phyloP scores from a whole-genome alignment of 495 filamentous ascomycete genomes.

The Penicillium pancosmium region DNA sequence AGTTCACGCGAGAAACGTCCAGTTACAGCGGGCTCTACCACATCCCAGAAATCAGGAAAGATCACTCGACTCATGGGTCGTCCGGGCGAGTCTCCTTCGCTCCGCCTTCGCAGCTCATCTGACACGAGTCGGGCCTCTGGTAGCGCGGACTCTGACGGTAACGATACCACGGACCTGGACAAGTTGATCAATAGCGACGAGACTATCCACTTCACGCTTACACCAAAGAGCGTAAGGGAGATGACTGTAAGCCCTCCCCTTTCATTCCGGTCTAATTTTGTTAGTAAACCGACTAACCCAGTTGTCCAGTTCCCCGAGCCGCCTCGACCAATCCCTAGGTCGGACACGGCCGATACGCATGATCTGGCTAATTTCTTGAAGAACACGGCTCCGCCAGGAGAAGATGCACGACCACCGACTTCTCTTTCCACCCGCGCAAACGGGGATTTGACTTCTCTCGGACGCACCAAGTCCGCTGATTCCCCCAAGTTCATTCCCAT shows the following conservation, averaged over 20 bases:
- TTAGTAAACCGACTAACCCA: not conserved
- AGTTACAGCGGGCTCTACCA: slow-evolving; percentile 55
- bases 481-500: slow-evolving; percentile 35
- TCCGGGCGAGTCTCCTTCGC: slow-evolving; percentile 43
- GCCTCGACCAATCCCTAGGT: slow-evolving; percentile 36
- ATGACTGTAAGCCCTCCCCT: slow-evolving; percentile 53
- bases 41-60: slow-evolving; percentile 55
- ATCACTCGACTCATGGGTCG: slow-evolving; percentile 56
- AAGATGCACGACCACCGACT: slow-evolving; percentile 25
- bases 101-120: slow-evolving; percentile 49
- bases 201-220: slow-evolving; percentile 92
- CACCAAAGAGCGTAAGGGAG: slow-evolving; percentile 84
- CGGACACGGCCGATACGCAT: slow-evolving; percentile 39
- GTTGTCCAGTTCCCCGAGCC: slow-evolving; percentile 39
- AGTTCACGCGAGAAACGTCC: slow-evolving; percentile 54
- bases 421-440: slow-evolving; percentile 32
- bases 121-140: slow-evolving; percentile 47
- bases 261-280: not conserved
- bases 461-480: slow-evolving; percentile 26
- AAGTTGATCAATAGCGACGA: slow-evolving; percentile 86
- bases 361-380: slow-evolving; percentile 45
- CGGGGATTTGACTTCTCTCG: slow-evolving; percentile 17
- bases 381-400: slow-evolving; percentile 34
- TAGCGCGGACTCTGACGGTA: slow-evolving; percentile 44
- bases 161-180: slow-evolving; percentile 69